These are phyloP conservation scores for Cryptococcus sp. DNA, from an alignment of 1,284 basidiomycete species.

Conservation along the genomic window DNA sequence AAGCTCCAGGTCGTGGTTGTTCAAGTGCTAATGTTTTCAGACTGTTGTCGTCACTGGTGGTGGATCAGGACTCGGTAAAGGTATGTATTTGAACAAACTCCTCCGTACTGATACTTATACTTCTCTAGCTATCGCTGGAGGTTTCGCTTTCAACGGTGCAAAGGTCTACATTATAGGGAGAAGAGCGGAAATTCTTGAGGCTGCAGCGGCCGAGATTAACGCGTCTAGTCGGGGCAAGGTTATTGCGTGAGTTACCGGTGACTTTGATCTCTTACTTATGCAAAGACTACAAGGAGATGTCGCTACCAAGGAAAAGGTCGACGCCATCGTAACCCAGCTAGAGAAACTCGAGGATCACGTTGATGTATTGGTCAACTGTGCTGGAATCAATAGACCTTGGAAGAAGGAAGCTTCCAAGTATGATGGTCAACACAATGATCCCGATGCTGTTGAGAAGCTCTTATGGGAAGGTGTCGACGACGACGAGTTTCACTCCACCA, in stretches of 20 bases:
- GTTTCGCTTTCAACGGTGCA: constrained; percentile 27
- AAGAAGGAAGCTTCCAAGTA: background rate
- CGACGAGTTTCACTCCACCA: background rate
- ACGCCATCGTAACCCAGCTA: background rate
- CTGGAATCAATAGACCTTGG: constrained; percentile 2
- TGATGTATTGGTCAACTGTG: constrained; percentile 8
- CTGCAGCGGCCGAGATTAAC: constrained; percentile 20
- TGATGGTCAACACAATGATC: background rate
- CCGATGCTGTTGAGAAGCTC: background rate
- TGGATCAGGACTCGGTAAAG: background rate
- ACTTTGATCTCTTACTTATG: background rate
- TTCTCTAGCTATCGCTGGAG: background rate
- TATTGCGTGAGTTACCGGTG: constrained; percentile 2
- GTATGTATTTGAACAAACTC: too few species aligned
- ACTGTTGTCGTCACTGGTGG: background rate
- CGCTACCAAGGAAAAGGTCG: background rate
- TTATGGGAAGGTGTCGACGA: too few species aligned
- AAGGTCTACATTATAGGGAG: constrained; percentile 36
- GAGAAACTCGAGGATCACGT: background rate
- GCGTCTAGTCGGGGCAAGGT: background rate
- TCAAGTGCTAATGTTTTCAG: background rate
- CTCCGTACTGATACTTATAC: background rate
- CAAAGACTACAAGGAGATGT: constrained; percentile 6
- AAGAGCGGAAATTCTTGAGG: constrained; percentile 20
- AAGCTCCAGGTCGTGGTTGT: background rate